Conservation (phyloP, 768 basidiomycete species). For the Trametes cubensis region DNA sequence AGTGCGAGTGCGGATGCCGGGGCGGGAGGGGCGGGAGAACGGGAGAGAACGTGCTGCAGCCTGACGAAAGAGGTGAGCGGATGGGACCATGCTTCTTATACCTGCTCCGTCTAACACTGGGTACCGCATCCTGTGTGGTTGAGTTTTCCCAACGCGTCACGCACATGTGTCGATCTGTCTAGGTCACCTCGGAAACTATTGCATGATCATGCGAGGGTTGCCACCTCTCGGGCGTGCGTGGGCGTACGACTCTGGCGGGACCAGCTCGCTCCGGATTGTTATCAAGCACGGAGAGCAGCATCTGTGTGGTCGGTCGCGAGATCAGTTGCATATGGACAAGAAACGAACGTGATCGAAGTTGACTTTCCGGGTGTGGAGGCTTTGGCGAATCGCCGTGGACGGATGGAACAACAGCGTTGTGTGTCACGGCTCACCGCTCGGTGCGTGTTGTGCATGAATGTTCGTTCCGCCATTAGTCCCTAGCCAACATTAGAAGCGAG, state of each 20-base stretch:
- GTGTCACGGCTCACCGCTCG: too few relatives aligned
- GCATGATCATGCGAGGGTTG: neutral
- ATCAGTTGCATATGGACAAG: neutral
- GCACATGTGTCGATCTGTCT: constrained; percentile 8
- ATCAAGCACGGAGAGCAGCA: too few relatives aligned
- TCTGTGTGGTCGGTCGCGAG: neutral
- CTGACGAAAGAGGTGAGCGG: neutral
- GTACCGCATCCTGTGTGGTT: neutral
- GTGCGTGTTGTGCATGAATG: too few relatives aligned
- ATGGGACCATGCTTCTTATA: neutral
- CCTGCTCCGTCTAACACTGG: neutral
- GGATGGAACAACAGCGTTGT: neutral
- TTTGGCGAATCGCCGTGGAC: neutral
- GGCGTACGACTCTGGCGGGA: neutral
- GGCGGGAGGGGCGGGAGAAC: neutral
- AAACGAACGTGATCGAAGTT: constrained; percentile 3
- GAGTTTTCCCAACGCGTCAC: neutral
- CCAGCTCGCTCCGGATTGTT: neutral
- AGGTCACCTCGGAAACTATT: neutral
- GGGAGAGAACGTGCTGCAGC: neutral
- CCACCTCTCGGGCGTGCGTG: neutral
- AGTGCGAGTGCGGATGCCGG: constrained; percentile 6
- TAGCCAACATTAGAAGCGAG: too few relatives aligned
- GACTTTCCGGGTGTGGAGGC: neutral
- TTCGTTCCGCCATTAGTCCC: too few relatives aligned